Conservation (phyloP, 2,329 filamentous ascomycete genomes). For the Exophiala xenobiotica region DNA sequence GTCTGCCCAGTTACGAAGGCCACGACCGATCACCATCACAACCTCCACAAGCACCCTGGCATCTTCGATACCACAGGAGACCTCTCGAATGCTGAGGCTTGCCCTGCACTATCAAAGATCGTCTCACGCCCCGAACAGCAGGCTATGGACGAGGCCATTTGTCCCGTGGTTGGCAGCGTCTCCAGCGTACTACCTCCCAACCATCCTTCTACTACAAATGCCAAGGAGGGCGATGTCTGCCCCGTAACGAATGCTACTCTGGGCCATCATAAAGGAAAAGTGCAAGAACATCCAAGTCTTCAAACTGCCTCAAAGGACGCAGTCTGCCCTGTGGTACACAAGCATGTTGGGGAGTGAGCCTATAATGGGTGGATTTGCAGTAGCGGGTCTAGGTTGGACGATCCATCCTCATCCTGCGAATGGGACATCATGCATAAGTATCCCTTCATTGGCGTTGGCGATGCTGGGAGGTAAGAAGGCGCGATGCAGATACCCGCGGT, state of each 20-base stretch:
- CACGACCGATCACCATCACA: constrained; percentile 31
- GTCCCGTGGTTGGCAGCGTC: constrained; percentile 29
- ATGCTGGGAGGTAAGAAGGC: too few relatives aligned
- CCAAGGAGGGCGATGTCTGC: constrained; percentile 27
- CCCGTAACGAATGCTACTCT: constrained; percentile 29
- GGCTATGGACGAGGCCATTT: constrained; percentile 30
- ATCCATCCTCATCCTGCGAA: background rate
- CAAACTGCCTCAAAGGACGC: constrained; percentile 20
- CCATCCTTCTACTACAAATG: constrained; percentile 25
- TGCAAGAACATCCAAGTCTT: constrained; percentile 25
- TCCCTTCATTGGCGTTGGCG: too few relatives aligned
- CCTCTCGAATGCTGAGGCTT: constrained; percentile 24
- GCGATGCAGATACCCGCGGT: too few relatives aligned
- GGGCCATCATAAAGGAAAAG: constrained; percentile 26
- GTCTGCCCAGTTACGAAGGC: constrained; percentile 30
- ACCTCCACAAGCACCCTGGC: constrained; percentile 28
- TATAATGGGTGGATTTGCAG: too few relatives aligned
- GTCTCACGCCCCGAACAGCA: constrained; percentile 27
- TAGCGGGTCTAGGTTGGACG: background rate
- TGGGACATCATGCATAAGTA: too few relatives aligned
- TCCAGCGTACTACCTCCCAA: constrained; percentile 29
- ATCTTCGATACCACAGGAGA: constrained; percentile 19
- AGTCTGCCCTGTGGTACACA: constrained; percentile 26
- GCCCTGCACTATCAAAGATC: constrained; percentile 28
- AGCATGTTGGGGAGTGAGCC: too few relatives aligned